A percentile compares a stretch with the other conserved stretches of the same genome.
Conservation (phyloP, 768 basidiomycete genomes). For the Lactarius trivialis region DNA sequence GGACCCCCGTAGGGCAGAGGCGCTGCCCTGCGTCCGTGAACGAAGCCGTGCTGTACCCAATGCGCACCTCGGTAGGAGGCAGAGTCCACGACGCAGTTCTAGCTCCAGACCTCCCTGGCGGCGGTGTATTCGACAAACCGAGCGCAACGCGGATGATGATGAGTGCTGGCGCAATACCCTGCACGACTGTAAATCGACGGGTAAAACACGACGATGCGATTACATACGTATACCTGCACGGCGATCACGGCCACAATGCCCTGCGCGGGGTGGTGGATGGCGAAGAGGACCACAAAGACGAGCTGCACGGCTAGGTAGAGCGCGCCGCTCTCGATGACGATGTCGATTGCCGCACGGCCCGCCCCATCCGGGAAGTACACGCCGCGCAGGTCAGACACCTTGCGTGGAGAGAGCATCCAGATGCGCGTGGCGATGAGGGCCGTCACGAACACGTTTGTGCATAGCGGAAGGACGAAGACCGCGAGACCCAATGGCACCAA, state of each 20-base stretch:
- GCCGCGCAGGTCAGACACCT: constrained; percentile 13
- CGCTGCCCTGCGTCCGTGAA: constrained; percentile 1
- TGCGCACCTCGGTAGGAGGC: background rate
- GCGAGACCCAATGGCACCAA: constrained; percentile 32
- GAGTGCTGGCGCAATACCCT: constrained; percentile 15
- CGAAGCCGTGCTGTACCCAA: background rate
- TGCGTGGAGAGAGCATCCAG: constrained; percentile 26
- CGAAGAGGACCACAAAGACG: constrained; percentile 36
- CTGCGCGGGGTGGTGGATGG: constrained; percentile 31
- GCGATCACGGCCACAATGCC: constrained; percentile 34
- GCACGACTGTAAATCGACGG: background rate
- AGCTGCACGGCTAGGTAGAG: constrained; percentile 37
- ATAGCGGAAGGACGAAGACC: constrained; percentile 35
- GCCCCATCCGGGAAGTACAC: background rate
- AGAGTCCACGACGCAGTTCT: too few species aligned
- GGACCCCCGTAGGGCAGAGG: too few species aligned
- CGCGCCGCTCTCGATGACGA: constrained; percentile 37
- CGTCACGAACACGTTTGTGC: constrained; percentile 38
- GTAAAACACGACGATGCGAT: background rate
- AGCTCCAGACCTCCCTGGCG: background rate
- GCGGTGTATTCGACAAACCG: background rate
- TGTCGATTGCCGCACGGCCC: constrained; percentile 26
- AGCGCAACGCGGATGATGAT: constrained; percentile 16
- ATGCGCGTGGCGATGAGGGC: constrained; percentile 37
- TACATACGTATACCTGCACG: constrained; percentile 37